These are phyloP conservation scores for Coelastrella sp. DNA, from an alignment of 139 green algal species.

Conservation along the genomic window DNA sequence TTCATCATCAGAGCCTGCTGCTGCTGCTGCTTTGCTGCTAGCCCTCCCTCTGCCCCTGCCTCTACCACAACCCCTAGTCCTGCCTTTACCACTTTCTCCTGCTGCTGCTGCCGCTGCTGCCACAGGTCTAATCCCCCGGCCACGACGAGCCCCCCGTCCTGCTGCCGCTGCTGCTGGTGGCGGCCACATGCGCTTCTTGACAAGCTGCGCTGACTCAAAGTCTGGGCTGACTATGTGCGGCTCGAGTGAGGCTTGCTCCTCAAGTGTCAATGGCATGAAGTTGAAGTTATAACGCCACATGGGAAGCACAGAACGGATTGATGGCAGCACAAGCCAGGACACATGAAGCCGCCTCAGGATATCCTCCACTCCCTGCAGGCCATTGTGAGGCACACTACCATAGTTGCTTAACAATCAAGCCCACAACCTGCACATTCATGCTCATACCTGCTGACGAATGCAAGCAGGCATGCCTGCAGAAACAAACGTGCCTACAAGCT, in stretches of 20 bases:
- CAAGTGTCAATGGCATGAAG: conserved; percentile 55
- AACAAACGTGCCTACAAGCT: no score
- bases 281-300: conserved; percentile 77
- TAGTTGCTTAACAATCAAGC: no score
- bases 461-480: no score
- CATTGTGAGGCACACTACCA: background rate
- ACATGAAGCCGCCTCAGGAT: conserved; percentile 64
- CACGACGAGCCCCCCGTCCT: background rate
- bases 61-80: background rate
- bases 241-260: conserved; percentile 53
- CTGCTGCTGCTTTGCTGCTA: conserved; percentile 7
- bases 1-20: background rate
- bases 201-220: conserved; percentile 34
- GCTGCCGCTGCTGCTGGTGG: background rate
- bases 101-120: background rate
- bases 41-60: conserved; percentile 3
- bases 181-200: conserved; percentile 48
- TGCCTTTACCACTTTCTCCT: no score
- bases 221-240: conserved; percentile 44
- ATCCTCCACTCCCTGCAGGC: conserved; percentile 63
- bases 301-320: conserved; percentile 57
- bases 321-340: conserved; percentile 68
- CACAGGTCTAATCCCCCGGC: background rate
- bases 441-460: no score
- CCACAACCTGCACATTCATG: no score